These are phyloP conservation scores for Limtongia smithiae DNA, from an alignment of 805 yeast genomes.

Conservation along the genomic window DNA sequence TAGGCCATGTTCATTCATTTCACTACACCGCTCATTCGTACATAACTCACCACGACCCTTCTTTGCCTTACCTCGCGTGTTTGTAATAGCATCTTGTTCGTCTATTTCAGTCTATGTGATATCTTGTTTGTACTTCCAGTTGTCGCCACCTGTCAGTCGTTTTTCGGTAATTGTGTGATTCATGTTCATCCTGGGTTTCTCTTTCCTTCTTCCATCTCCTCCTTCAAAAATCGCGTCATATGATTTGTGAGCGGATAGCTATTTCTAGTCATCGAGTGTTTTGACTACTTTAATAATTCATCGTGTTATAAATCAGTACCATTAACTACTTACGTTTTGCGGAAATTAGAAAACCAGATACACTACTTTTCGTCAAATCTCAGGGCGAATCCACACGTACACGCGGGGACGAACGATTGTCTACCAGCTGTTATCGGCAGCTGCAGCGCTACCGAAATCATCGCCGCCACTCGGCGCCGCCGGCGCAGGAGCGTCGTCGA, in stretches of 20 bases:
- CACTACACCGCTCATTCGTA: background rate
- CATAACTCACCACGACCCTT: background rate
- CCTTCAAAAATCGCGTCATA: background rate
- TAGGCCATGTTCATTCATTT: background rate
- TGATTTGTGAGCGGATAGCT: background rate
- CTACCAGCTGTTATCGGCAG: constrained; percentile 13
- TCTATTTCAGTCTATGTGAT: background rate
- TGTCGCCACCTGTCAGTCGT: background rate
- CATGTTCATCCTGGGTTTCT: background rate
- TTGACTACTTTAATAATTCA: no score
- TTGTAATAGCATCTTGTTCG: background rate
- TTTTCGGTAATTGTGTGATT: background rate
- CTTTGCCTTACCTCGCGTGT: background rate
- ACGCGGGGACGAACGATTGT: background rate
- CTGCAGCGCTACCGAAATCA: constrained; percentile 1
- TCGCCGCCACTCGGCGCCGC: no score
- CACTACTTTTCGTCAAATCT: no score
- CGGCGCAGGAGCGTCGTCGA: no score
- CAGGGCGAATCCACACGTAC: no score
- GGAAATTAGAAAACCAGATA: no score
- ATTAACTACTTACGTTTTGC: no score
- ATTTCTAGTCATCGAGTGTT: no score
- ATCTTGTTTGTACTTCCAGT: background rate
- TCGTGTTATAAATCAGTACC: no score
- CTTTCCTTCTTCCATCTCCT: background rate